phyloP scores from a whole-genome alignment of 73 alveolate species.

The Breviolum minutum region DNA sequence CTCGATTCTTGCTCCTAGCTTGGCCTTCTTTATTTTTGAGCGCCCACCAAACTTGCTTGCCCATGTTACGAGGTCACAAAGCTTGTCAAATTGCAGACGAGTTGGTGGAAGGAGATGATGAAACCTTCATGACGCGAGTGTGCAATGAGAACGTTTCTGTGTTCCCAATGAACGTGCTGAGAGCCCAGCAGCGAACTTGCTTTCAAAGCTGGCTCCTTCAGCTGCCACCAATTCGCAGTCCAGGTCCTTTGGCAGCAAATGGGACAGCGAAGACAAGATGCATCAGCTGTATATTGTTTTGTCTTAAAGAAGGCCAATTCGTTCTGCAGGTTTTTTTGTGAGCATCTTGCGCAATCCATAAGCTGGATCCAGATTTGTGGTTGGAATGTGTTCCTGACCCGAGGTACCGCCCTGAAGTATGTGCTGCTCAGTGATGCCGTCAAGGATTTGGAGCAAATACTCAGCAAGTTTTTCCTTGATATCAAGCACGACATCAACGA shows the following conservation, averaged over 20 bases:
- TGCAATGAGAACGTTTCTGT: background rate
- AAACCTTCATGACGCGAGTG: background rate
- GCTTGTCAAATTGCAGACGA: background rate
- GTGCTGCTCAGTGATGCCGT: conserved; percentile 35
- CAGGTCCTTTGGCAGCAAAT: background rate
- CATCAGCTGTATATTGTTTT: too few relatives aligned
- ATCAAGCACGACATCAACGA: conserved; percentile 24
- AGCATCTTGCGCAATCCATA: too few relatives aligned
- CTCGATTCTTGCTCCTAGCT: background rate
- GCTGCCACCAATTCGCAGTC: background rate
- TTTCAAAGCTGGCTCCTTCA: background rate
- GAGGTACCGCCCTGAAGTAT: background rate
- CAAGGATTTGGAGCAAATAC: conserved; percentile 18
- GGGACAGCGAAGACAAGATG: background rate
- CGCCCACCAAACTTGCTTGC: background rate
- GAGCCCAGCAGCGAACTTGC: background rate
- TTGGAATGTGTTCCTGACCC: background rate
- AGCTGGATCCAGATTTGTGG: background rate
- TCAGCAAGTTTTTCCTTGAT: conserved; percentile 23
- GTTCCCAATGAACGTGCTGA: conserved; percentile 20
- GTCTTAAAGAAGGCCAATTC: too few relatives aligned
- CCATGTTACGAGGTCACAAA: background rate
- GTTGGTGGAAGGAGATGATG: background rate
- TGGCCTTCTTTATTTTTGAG: background rate
- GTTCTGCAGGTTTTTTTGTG: too few relatives aligned